These are phyloP conservation scores for Neophaeococcomyces mojaviensis DNA, from an alignment of 2,329 filamentous ascomycete genomes.

Conservation along the genomic window DNA sequence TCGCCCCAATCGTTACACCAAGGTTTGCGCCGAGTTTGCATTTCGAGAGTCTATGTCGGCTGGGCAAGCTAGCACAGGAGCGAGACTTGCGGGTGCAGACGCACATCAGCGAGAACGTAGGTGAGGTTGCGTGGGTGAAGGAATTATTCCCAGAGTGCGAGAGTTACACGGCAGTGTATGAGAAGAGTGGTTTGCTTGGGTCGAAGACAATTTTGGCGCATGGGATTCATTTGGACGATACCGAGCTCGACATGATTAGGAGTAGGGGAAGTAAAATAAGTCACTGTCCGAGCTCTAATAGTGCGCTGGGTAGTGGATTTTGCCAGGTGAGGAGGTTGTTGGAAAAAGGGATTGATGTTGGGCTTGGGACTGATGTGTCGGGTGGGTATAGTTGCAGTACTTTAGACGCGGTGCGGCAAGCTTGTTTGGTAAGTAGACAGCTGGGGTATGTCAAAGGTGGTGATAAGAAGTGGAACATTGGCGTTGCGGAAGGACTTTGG, in stretches of 20 bases:
- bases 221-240: slow-evolving; percentile 64
- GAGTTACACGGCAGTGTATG: slow-evolving; percentile 74
- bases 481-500: slow-evolving; percentile 79
- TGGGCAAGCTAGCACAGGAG: slow-evolving; percentile 59
- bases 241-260: slow-evolving; percentile 60
- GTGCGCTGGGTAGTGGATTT: slow-evolving; percentile 69
- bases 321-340: slow-evolving; percentile 69
- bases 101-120: slow-evolving; percentile 76
- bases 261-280: slow-evolving; percentile 57
- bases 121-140: slow-evolving; percentile 64
- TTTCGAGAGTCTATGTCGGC: slow-evolving; percentile 46
- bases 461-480: slow-evolving; percentile 23
- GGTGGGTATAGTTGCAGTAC: slow-evolving; percentile 80
- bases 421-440: slow-evolving; percentile 67
- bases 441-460: slow-evolving; percentile 46
- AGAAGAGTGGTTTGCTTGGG: slow-evolving; percentile 61
- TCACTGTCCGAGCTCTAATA: slow-evolving; percentile 86
- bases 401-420: slow-evolving; percentile 74
- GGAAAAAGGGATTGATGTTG: slow-evolving; percentile 67
- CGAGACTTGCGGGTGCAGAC: slow-evolving; percentile 63
- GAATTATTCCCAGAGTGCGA: slow-evolving; percentile 57
- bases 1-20: slow-evolving; percentile 73
- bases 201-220: slow-evolving; percentile 75
- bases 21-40: slow-evolving; percentile 54
- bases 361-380: slow-evolving; percentile 82